A percentile compares a stretch with the other conserved stretches of the same genome.
phyloP scores from a whole-genome alignment of 352 stramenopile species.

The Phytophthora foliorum region DNA sequence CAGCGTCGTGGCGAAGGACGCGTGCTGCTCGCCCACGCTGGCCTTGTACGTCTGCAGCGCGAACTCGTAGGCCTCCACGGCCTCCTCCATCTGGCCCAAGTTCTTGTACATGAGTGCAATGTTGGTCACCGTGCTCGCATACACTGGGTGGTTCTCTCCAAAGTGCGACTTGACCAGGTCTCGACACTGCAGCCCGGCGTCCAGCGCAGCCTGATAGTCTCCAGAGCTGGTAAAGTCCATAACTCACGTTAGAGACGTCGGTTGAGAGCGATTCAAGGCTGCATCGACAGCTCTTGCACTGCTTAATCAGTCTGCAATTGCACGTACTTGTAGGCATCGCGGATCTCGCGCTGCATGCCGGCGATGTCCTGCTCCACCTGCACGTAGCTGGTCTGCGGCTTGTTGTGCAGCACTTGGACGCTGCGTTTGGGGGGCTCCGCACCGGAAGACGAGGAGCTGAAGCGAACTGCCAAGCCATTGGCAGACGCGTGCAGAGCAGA shows the following conservation, averaged over 20 bases:
- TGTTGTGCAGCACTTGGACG: constrained; percentile 76
- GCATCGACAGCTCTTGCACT: background rate
- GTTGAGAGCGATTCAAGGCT: background rate
- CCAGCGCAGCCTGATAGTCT: constrained; percentile 72
- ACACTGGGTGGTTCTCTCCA: constrained; percentile 82
- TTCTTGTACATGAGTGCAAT: constrained; percentile 93
- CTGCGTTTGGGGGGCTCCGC: constrained; percentile 29
- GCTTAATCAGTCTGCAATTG: constrained; percentile 3
- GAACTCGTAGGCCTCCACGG: constrained; percentile 85
- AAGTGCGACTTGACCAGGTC: constrained; percentile 82
- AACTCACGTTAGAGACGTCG: constrained; percentile 35
- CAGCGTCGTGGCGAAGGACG: constrained; percentile 86
- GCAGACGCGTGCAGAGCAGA: background rate
- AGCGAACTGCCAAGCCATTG: background rate
- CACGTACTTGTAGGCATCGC: constrained; percentile 82
- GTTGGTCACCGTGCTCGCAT: constrained; percentile 88
- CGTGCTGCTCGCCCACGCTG: constrained; percentile 82
- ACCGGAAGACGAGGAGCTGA: constrained; percentile 17
- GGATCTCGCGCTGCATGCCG: constrained; percentile 83
- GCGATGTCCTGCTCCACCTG: constrained; percentile 86
- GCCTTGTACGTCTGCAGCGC: constrained; percentile 86
- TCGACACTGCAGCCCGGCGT: constrained; percentile 73
- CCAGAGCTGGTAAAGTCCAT: constrained; percentile 49
- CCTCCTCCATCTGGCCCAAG: constrained; percentile 75
- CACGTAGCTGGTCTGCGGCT: constrained; percentile 60